These are phyloP conservation scores for Neurospora intermedia DNA, from an alignment of 495 filamentous ascomycete species.

Conservation along the genomic window DNA sequence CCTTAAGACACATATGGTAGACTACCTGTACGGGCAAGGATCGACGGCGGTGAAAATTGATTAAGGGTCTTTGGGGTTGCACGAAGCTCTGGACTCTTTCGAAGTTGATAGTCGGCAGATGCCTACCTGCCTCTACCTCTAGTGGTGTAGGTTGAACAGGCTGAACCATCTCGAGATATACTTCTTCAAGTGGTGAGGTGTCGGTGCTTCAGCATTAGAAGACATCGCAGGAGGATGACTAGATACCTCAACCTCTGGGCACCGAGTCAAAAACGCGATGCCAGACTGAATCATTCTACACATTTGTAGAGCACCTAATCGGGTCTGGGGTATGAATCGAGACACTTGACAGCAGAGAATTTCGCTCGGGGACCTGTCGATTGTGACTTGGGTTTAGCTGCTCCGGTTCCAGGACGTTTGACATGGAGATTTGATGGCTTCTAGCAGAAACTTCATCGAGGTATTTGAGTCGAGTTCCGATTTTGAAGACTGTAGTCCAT, in stretches of 20 bases:
- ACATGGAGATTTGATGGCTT: not conserved
- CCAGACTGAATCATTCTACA: not conserved
- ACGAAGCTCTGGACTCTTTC: not conserved
- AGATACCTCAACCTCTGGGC: not conserved
- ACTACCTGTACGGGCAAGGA: not conserved
- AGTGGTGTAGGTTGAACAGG: not conserved
- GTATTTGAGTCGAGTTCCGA: not conserved
- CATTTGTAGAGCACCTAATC: not conserved
- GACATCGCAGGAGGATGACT: not conserved
- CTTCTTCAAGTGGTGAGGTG: not conserved
- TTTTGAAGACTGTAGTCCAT: not conserved
- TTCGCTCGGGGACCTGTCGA: fast-evolving
- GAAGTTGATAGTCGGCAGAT: not conserved
- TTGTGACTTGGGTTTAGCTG: not conserved
- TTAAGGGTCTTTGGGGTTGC: not conserved
- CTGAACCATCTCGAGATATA: not conserved
- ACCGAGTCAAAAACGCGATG: not conserved
- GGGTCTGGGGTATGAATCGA: not conserved
- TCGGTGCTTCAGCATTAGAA: not conserved
- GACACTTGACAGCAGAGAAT: not conserved
- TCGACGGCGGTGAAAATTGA: not conserved
- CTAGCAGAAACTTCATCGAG: not conserved
- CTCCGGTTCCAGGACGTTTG: not conserved
- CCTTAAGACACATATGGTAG: not conserved
- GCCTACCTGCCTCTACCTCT: not conserved